These are phyloP conservation scores for Roridomyces roridus DNA, from an alignment of 768 basidiomycete species.

Conservation along the genomic window DNA sequence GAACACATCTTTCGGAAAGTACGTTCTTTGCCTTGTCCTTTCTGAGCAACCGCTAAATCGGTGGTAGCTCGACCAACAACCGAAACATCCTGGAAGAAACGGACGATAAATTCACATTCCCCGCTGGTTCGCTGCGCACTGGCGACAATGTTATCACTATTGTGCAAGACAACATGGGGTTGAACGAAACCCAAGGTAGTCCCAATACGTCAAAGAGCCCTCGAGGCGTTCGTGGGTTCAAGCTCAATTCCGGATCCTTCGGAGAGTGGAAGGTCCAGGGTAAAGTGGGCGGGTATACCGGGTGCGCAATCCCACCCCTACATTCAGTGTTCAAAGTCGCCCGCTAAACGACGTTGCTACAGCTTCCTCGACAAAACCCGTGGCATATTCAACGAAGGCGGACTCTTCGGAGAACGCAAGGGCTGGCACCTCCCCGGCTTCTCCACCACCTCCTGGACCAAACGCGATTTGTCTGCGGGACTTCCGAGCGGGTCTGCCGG, in stretches of 20 bases:
- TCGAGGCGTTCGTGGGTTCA: conserved; percentile 80
- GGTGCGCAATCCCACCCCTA: conserved; percentile 44
- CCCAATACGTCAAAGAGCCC: conserved; percentile 71
- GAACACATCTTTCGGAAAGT: conserved; percentile 79
- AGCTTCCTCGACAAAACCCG: conserved; percentile 80
- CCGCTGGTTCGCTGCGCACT: conserved; percentile 53
- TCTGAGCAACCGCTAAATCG: background rate
- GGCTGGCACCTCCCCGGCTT: conserved; percentile 83
- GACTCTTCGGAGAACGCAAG: conserved; percentile 69
- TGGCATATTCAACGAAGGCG: conserved; percentile 76
- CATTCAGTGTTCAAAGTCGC: background rate
- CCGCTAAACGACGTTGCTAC: background rate
- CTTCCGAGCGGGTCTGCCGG: conserved; percentile 66
- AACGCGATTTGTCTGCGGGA: conserved; percentile 61
- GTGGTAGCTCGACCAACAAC: conserved; percentile 69
- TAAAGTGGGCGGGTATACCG: conserved; percentile 73
- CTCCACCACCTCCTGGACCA: conserved; percentile 64
- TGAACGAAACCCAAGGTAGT: conserved; percentile 66
- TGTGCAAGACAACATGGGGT: conserved; percentile 85
- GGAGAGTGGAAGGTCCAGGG: conserved; percentile 76
- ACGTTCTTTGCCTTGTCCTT: conserved; percentile 26
- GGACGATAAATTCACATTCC: conserved; percentile 70
- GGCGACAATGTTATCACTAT: conserved; percentile 82
- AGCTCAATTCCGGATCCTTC: conserved; percentile 67
- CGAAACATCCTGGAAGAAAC: conserved; percentile 65